Evolutionary conservation across 2,329 filamentous ascomycete species (phyloP).

Genomic region (Chaetomium sp.): DNA sequence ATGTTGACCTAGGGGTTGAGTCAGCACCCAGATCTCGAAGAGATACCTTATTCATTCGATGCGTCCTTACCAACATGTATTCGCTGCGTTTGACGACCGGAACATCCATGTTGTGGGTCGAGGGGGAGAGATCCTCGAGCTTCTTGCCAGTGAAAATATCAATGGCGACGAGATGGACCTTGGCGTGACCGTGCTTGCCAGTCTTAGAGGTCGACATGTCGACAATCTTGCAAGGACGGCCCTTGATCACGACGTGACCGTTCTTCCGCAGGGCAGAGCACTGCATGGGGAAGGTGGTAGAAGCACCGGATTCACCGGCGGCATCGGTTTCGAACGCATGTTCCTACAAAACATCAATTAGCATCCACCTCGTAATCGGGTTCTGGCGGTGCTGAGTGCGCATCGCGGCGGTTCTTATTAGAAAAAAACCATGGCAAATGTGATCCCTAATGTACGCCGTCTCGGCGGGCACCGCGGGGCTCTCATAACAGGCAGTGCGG

Average conservation of each 20-base stretch:
- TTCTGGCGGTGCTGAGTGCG: background rate
- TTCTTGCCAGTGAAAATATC: constrained; percentile 99
- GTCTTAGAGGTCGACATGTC: constrained; percentile 99
- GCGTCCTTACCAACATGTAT: constrained; percentile 83
- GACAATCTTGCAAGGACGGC: constrained; percentile 99
- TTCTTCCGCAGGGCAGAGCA: constrained; percentile 99
- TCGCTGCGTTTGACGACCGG: constrained; percentile 89
- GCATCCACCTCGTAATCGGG: background rate
- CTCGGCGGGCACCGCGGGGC: constrained; percentile 30
- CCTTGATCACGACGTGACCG: constrained; percentile 98
- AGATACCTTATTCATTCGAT: constrained; percentile 20
- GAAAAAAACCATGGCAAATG: background rate
- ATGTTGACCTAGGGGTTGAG: constrained; percentile 72
- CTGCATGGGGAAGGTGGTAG: constrained; percentile 94
- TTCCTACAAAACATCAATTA: constrained; percentile 46
- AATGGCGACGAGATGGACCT: constrained; percentile 96
- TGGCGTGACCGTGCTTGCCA: constrained; percentile 99
- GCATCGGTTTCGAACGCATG: constrained; percentile 71
- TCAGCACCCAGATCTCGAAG: constrained; percentile 23
- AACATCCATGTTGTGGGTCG: constrained; percentile 97
- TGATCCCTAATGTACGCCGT: constrained; percentile 22
- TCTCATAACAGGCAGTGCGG: constrained; percentile 46
- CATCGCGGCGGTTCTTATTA: background rate
- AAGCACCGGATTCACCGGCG: constrained; percentile 90
- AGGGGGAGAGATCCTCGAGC: constrained; percentile 97